phyloP scores from a whole-genome alignment of 805 yeast species.

The Sugiyamaella qingdaonensis region DNA sequence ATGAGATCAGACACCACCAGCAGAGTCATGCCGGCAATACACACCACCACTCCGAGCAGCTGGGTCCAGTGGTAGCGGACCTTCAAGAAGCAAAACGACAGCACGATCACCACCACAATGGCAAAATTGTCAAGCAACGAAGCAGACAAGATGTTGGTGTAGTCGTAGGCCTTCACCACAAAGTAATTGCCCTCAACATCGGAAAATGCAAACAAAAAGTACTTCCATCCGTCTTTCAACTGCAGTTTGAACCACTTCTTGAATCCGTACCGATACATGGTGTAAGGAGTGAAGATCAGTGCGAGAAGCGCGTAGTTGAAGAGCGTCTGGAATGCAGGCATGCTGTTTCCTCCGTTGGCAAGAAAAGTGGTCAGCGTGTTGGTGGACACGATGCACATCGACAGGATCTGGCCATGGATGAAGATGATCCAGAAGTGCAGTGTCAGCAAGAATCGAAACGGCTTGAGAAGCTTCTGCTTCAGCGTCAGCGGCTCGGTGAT shows the following conservation, averaged over 20 bases:
- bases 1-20: constrained; percentile 39
- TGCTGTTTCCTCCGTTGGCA: constrained; percentile 35
- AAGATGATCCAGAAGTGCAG: constrained; percentile 40
- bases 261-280: constrained; percentile 38
- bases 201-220: constrained; percentile 39
- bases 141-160: constrained; percentile 42
- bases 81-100: constrained; percentile 39
- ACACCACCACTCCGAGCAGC: constrained; percentile 36
- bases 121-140: constrained; percentile 43
- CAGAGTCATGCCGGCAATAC: constrained; percentile 42
- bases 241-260: constrained; percentile 33
- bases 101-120: constrained; percentile 41
- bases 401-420: constrained; percentile 39
- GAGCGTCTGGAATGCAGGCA: constrained; percentile 44
- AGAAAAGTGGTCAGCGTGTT: constrained; percentile 41
- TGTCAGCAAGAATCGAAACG: constrained; percentile 30
- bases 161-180: constrained; percentile 41
- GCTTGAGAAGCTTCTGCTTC: constrained; percentile 2
- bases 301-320: constrained; percentile 39
- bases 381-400: constrained; percentile 40
- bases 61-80: constrained; percentile 46
- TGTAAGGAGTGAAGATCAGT: constrained; percentile 37
- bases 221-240: constrained; percentile 40
- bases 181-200: constrained; percentile 47
- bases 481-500: not conserved